phyloP scores from a whole-genome alignment of 768 basidiomycete genomes.

The Kondoa subrosea region DNA sequence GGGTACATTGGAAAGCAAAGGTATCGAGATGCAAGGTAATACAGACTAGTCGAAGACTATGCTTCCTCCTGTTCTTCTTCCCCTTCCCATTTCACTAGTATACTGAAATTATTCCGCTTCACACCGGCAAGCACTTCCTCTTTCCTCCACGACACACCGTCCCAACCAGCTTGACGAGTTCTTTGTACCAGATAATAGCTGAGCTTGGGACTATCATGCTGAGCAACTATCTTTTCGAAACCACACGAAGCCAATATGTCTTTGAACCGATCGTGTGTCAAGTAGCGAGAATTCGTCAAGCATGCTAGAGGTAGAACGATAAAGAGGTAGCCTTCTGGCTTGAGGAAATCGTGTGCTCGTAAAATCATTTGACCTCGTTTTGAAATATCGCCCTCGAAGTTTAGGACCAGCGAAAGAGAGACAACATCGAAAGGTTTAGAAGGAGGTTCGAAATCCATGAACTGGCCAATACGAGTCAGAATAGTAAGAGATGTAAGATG shows the following conservation, averaged over 20 bases:
- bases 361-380: slow-evolving; percentile 26
- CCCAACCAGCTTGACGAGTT: background rate
- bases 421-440: slow-evolving; percentile 22
- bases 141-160: slow-evolving; percentile 22
- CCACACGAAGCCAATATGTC: slow-evolving; percentile 20
- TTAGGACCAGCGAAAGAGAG: slow-evolving; percentile 24
- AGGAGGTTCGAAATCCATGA: slow-evolving; percentile 24
- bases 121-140: slow-evolving; percentile 20
- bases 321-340: slow-evolving; percentile 23
- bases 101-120: slow-evolving; percentile 23
- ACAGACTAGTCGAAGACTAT: too few relatives aligned
- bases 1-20: too few relatives aligned
- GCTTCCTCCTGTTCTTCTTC: background rate
- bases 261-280: slow-evolving; percentile 17
- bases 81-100: slow-evolving; percentile 1
- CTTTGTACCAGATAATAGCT: slow-evolving; percentile 25
- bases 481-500: background rate
- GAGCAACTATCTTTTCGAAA: slow-evolving; percentile 16
- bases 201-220: slow-evolving; percentile 22
- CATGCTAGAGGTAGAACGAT: slow-evolving; percentile 28
- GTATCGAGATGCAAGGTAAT: too few relatives aligned
- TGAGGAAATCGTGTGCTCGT: slow-evolving; percentile 23
- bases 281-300: slow-evolving; percentile 26
- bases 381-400: slow-evolving; percentile 22
- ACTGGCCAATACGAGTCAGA: background rate